phyloP scores from a whole-genome alignment of 768 basidiomycete genomes.

The Hypsizygus marmoreus region DNA sequence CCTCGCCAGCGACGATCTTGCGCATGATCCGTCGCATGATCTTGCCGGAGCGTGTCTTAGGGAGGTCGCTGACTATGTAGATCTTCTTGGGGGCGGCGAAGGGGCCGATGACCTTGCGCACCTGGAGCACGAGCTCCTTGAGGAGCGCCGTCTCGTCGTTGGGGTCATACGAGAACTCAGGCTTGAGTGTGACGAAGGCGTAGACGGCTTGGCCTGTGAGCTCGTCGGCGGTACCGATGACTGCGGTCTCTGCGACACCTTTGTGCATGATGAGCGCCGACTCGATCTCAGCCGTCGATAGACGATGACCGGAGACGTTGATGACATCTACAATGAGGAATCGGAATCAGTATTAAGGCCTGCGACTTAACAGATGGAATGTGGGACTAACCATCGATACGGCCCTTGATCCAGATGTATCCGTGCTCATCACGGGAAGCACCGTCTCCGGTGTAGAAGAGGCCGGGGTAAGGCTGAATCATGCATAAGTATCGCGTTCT shows the following conservation, averaged over 20 bases:
- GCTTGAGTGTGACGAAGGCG: slow-evolving; percentile 93
- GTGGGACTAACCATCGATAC: slow-evolving; percentile 74
- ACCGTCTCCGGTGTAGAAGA: slow-evolving; percentile 98
- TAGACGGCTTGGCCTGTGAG: slow-evolving; percentile 93
- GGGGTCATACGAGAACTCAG: slow-evolving; percentile 80
- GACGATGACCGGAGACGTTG: slow-evolving; percentile 96
- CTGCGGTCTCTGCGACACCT: slow-evolving; percentile 96
- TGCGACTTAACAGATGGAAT: slow-evolving; percentile 8
- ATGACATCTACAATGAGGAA: slow-evolving; percentile 69
- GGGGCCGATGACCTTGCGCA: slow-evolving; percentile 96
- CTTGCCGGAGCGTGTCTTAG: slow-evolving; percentile 96
- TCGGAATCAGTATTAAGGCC: not conserved
- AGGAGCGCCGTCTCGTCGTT: slow-evolving; percentile 66
- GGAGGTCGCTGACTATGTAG: slow-evolving; percentile 78
- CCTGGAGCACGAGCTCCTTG: slow-evolving; percentile 93
- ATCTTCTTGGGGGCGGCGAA: slow-evolving; percentile 97
- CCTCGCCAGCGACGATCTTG: slow-evolving; percentile 94
- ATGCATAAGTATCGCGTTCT: not conserved
- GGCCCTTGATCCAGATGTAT: slow-evolving; percentile 98
- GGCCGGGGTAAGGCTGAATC: slow-evolving; percentile 74
- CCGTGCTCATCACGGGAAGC: slow-evolving; percentile 93
- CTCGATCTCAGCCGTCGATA: slow-evolving; percentile 98
- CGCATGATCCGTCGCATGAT: slow-evolving; percentile 96
- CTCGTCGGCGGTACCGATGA: slow-evolving; percentile 85
- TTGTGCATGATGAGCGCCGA: slow-evolving; percentile 92